Conservation (phyloP, 352 stramenopile species). For the Phytophthora colocasiae region DNA sequence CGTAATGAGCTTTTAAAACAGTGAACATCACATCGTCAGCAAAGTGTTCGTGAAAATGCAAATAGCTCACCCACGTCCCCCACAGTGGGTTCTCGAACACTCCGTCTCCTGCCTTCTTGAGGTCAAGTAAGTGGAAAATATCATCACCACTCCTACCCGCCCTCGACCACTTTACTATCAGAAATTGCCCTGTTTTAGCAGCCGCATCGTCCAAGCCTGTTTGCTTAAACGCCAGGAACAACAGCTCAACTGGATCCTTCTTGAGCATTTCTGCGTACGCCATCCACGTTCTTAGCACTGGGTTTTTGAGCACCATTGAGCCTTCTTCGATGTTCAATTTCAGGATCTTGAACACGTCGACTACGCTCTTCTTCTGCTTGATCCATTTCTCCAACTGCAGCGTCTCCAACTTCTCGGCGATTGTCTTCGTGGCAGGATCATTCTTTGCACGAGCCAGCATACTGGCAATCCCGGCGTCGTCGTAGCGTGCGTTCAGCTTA, state of each 20-base stretch:
- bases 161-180: background rate
- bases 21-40: background rate
- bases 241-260: background rate
- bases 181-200: background rate
- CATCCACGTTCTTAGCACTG: constrained; percentile 9
- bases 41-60: no score
- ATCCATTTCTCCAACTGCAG: background rate
- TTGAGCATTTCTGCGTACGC: background rate
- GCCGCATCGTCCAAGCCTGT: background rate
- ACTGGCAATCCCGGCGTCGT: background rate
- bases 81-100: background rate
- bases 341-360: constrained; percentile 5
- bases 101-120: background rate
- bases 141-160: constrained; percentile 1
- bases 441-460: constrained; percentile 2
- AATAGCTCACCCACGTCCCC: no score
- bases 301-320: constrained; percentile 2
- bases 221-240: constrained; percentile 3
- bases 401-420: constrained; percentile 2
- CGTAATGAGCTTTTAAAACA: background rate
- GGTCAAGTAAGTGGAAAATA: background rate
- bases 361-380: background rate
- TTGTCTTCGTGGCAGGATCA: background rate
- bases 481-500: constrained; percentile 2
- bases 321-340: constrained; percentile 10